Base-by-base conservation (phyloP, 1,284 basidiomycete genomes). In the Grifola frondosa region DNA sequence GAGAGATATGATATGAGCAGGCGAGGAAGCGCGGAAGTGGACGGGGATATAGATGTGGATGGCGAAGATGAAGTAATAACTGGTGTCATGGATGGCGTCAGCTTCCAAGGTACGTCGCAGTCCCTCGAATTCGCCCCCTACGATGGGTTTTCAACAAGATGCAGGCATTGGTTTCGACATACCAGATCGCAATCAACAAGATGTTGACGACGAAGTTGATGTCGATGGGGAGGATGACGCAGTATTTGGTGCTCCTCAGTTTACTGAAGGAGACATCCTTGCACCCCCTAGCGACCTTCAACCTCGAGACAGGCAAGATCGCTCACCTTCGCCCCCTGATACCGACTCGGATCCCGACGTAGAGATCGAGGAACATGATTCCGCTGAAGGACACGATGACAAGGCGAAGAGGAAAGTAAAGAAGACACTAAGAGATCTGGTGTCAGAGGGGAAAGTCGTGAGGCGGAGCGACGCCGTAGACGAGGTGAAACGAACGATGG, bases 181-280 rank as follows among this genome's bases (percentile, higher is more conserved):
- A 11, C 77, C 83, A 26, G 70, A 79, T 53, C 65, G 62, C 7
- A 62, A 70, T 15, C 68, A 74, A 15, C 68, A 75, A 46, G 86
- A 88, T 50, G 73, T 86, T 1, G 88, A 90, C 13, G 85, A 85
- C 19, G 86, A 88, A 23, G 70, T 89, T 7, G 87, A 90, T 49
- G 70, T 90, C 6, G 87, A 89, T 49, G 88, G 87, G 3, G 84
- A 86, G 43, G 87, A 89, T 54, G 75, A 80, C 44, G 73, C 59
- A 5, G 52, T 73, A 1, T 90, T 80, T 57, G 87, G 87, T 1
- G 75, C 74, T 13, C 70, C 74, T 1, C 88, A 90, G 55, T 90
- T 90, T 60, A 81, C 78, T 6, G 87, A 89, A 60, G 70, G 72
- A 1, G 87, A 90, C 55, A 69, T 89, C 28, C 63, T 84, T 19